These are phyloP conservation scores for Blastocystis sp. DNA, from an alignment of 352 stramenopile genomes.

Conservation along the genomic window DNA sequence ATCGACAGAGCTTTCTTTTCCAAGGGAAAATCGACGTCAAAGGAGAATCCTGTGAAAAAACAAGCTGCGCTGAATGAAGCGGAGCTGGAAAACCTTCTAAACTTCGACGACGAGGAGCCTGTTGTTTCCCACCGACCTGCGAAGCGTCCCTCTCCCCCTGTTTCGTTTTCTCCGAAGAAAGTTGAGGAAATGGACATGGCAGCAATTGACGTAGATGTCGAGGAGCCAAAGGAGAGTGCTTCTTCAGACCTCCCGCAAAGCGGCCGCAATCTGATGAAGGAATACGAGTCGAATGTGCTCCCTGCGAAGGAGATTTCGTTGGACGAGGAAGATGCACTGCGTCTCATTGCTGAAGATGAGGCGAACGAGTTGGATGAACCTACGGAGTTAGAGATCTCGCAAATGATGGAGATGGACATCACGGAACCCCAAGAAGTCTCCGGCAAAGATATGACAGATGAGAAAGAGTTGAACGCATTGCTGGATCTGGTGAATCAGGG, in stretches of 20 bases:
- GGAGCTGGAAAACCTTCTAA: conserved; percentile 12
- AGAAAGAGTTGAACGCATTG: neutral
- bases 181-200: neutral
- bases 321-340: conserved; percentile 21
- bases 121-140: neutral
- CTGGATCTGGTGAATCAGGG: neutral
- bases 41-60: neutral
- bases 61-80: neutral
- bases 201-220: neutral
- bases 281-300: conserved; percentile 12
- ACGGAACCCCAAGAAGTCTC: neutral
- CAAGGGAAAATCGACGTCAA: neutral
- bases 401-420: neutral
- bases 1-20: conserved; percentile 45
- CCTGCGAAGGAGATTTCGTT: neutral
- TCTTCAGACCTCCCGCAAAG: neutral
- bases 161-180: neutral
- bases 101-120: conserved; percentile 18
- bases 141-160: neutral
- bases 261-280: neutral
- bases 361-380: neutral
- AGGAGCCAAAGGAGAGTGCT: neutral
- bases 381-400: neutral
- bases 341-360: neutral
- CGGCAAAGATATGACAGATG: neutral